These are phyloP conservation scores for Coniella vitis DNA, from an alignment of 2,329 filamentous ascomycete species.

Conservation along the genomic window DNA sequence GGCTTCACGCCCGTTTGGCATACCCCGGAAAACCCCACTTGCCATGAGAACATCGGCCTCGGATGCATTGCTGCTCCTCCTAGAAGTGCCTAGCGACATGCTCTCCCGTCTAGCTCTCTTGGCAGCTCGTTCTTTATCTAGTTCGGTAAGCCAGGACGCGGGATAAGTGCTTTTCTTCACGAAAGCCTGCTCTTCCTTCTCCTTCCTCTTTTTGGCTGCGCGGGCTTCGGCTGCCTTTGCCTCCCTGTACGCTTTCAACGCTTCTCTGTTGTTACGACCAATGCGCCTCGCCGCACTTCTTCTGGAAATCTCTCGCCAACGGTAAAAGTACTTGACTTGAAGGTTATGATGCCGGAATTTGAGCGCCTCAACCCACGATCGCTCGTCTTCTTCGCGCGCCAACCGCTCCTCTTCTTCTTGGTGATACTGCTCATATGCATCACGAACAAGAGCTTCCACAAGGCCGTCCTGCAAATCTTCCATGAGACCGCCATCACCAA, in stretches of 20 bases:
- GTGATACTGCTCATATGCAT: constrained; percentile 34
- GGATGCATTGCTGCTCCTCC: constrained; percentile 21
- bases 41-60: constrained; percentile 34
- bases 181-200: constrained; percentile 29
- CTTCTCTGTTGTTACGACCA: constrained; percentile 44
- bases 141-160: constrained; percentile 14
- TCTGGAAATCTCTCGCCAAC: constrained; percentile 45
- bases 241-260: constrained; percentile 40
- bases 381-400: constrained; percentile 41
- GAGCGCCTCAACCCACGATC: constrained; percentile 38
- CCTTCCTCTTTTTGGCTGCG: constrained; percentile 25
- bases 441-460: constrained; percentile 37
- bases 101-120: constrained; percentile 21
- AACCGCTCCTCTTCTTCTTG: constrained; percentile 34
- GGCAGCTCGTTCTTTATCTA: constrained; percentile 22
- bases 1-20: constrained; percentile 31
- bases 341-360: constrained; percentile 44
- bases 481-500: constrained; percentile 46
- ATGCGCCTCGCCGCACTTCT: constrained; percentile 42
- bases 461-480: constrained; percentile 41
- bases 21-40: constrained; percentile 35
- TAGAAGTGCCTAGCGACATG: constrained; percentile 23
- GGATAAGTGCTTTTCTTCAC: constrained; percentile 16
- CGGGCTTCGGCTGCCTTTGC: constrained; percentile 29
- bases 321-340: constrained; percentile 48